Conservation (phyloP, 2,329 filamentous ascomycete species). For the Neofusicoccum umdonicola region DNA sequence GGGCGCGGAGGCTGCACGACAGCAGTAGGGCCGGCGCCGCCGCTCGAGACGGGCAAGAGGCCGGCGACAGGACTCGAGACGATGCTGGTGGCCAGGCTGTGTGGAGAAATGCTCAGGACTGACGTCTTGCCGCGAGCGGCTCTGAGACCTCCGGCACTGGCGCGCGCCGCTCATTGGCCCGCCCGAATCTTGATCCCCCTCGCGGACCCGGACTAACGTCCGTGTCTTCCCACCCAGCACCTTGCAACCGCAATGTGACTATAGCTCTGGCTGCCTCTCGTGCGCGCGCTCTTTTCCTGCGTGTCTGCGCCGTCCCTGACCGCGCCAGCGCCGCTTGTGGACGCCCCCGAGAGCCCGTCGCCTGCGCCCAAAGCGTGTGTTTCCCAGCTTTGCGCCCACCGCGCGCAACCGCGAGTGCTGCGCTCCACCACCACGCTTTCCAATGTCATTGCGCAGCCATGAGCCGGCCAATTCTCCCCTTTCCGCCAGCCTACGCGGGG, state of each 20-base stretch:
- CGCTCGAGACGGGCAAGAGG: not conserved
- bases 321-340: not conserved
- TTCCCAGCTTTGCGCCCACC: not conserved
- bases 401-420: not conserved
- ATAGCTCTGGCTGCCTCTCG: not conserved
- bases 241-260: conserved; percentile 8
- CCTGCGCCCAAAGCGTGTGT: not conserved
- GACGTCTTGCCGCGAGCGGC: conserved; percentile 7
- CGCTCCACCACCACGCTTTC: not conserved
- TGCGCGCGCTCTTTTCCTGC: not conserved
- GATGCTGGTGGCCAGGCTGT: not conserved
- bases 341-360: not conserved
- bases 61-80: not conserved
- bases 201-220: not conserved
- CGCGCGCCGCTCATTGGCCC: not conserved
- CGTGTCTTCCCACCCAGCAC: not conserved
- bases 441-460: conserved; percentile 43
- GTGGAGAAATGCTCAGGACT: not conserved
- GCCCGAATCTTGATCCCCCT: not conserved
- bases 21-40: not conserved
- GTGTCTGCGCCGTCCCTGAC: not conserved
- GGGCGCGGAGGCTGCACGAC: not conserved
- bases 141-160: not conserved
- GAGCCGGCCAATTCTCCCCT: conserved; percentile 19
- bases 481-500: conserved; percentile 4